Base-by-base conservation (phyloP, 768 basidiomycete species). In the Boletus insuetus region DNA sequence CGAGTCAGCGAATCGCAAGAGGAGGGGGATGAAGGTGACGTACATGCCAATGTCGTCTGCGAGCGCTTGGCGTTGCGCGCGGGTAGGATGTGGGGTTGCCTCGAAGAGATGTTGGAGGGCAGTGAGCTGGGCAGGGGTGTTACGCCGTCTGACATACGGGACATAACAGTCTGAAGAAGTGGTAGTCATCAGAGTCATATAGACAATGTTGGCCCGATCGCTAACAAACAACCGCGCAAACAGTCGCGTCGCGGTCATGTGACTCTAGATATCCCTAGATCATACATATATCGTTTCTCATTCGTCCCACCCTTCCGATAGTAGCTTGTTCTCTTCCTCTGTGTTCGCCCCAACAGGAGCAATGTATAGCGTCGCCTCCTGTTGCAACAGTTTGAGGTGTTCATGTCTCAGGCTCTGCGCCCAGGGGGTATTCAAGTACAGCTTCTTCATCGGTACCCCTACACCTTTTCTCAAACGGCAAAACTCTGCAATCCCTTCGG, bases 391-490 rank as follows among this genome's bases (percentile, higher is more conserved):
- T 17, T 61, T 67, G 53, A 74, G 41, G 20, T 69, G 56, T 7
- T 67, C 67, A 3, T 6, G 43, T 6, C 48, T 48, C 13, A 71
- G 29, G 17, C 64, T 55, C 2, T 51, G 26, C 41, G 56, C 55
- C 66, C 73, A 74, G 3, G 71, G 66, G 4, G 59, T 53, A 50
- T 69, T 74, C 40, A 83, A 59, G 63, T 82, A 86, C n/a, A 82
- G 64, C 60, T 75, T 82, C 57, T 66, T 65, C 51, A 86, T 58
- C 20, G 83, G 82, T n/a, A 65, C 63, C 9, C 76, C 78, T 31
- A 79, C 58, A 4, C 47, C 49, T 42, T 62, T 67, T 57, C 84
- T 75, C 48, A 64, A 60, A 4, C 54, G 49, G 17, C 71, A 72
- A 65, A 80, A 79, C 24, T 58, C 53, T 35, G 67, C 64, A 31